phyloP scores from a whole-genome alignment of 2,329 filamentous ascomycete genomes.

The Cladosporium colombiae region DNA sequence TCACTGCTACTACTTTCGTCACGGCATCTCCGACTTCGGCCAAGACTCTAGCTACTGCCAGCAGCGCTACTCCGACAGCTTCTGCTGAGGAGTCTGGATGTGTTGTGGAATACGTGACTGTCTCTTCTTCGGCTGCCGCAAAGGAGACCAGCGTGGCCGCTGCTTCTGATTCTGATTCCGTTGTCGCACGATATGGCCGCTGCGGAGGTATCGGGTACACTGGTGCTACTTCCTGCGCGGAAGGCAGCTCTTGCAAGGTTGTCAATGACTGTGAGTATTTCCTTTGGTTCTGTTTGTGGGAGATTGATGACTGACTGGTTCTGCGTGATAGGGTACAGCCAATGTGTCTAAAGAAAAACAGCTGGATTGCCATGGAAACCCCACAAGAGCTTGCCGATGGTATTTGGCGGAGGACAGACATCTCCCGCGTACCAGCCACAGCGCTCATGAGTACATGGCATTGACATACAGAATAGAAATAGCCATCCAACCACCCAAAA shows the following conservation, averaged over 20 bases:
- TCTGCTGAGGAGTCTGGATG: not conserved
- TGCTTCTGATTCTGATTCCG: not conserved
- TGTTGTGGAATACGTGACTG: not conserved
- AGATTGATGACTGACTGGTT: not conserved
- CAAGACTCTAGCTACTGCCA: not conserved
- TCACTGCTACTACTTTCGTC: not conserved
- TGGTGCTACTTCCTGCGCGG: not conserved
- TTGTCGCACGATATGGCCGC: not conserved
- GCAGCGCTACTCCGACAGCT: not conserved
- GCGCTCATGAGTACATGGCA: not conserved
- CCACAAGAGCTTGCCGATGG: not conserved
- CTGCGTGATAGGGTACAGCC: not conserved
- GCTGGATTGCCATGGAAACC: not conserved
- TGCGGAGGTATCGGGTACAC: not conserved
- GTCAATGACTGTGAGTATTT: not conserved
- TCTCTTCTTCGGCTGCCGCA: not conserved
- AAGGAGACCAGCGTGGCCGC: not conserved
- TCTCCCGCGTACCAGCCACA: not conserved
- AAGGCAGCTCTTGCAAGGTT: not conserved
- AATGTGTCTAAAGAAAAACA: not conserved
- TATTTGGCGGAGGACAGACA: not conserved
- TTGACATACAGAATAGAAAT: not conserved
- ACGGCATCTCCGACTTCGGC: not conserved
- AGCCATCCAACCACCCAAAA: not conserved
- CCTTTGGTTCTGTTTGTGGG: not conserved